Evolutionary conservation across 805 yeast genomes (phyloP), one percentile per base, ranked within the genome.

Genomic region (Candida germanica): DNA sequence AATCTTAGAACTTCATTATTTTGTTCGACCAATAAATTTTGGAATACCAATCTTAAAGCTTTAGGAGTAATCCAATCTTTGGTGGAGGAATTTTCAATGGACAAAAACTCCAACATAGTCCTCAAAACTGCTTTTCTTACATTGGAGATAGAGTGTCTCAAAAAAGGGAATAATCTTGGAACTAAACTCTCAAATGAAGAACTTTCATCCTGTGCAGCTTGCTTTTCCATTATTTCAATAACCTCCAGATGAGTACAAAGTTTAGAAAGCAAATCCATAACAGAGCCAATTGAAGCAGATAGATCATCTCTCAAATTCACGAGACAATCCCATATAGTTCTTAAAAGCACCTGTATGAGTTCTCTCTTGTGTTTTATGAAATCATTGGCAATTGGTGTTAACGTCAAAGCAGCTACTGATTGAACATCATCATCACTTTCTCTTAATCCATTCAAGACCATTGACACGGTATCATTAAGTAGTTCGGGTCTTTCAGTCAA

Each of bases 351-450:
- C 35, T 68, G 69, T 3, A 75, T 70, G 17, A 79, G 55, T 25
- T 66, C 67, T 13, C 73, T 64, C 35, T 80, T 75, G 29, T 83
- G 63, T 25, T 72, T 66, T n/a, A 89, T 89, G 57, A 91, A 87
- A 45, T 87, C 86, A n/a, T 73, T 69, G 1, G 96, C 88, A 31
- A 93, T 86, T 3, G 98, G 98, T 0, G 91, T 71, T 35, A 93
- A 65, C 1, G 96, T 87, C 2, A 95, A 84, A 0, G 98, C 98
- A 16, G 96, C 88, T 30, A 91, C 96, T 6, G 96, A 88, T 58
- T 94, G 97, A 17, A 93, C 98, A 56, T 93, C 99, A 58, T 89
- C 98, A 49, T 88, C 95, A 36, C 79, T 72, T 44, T 79, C 80
- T 35, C 66, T 61, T 31, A 93, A 64, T 3, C 97, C 96, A 59